Base-by-base conservation (phyloP, 2,329 filamentous ascomycete species). In the Alternaria conjuncta region DNA sequence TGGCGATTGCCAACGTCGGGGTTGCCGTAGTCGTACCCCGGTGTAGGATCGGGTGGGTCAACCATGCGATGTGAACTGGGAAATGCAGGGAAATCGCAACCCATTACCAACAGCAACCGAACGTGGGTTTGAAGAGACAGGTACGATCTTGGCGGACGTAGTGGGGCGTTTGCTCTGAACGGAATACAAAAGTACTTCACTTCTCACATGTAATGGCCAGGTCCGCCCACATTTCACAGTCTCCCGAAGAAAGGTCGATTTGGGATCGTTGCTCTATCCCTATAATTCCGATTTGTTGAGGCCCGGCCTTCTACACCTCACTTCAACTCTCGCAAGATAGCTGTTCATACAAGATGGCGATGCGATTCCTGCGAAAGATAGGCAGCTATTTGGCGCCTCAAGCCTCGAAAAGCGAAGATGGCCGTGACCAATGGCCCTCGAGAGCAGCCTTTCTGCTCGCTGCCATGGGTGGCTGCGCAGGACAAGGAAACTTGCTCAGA, bases 381-480 rank as follows among this genome's bases (percentile, higher is more conserved):
- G 75, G 69, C 18, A 55, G 46, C 32, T 81, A 74, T 69, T 58
- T 82, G 12, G 78, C 78, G 18, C 79, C 80, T 15, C 67, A 72
- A 13, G 64, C 75, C 18, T 64, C 63, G 61, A 82, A 71, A 71
- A 70, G 79, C 2, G 79, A 78, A 25, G 81, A 83, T 71, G 81
- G 81, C 5, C 79, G 82, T 59, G 86, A 87, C 74, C 84, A 86
- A 67, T 88, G 86, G 86, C 84, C 84, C 1, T 87, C 85, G 1
- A 79, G 86, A 41, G 79, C 85, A 3, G 82, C 86, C 12, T 88
- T 87, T 72, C 78, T 88, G 6, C 83, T 88, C 25, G 86, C 86
- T 18, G 84, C 86, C 3, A 87, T 88, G 85, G 86, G 86, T 46
- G 86, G 86, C 55, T 86, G 84, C 67, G 85, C 85, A 1, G 86